Evolutionary conservation across 1,284 basidiomycete species (phyloP).

Genomic region (Fomitopsis schrenkii): DNA sequence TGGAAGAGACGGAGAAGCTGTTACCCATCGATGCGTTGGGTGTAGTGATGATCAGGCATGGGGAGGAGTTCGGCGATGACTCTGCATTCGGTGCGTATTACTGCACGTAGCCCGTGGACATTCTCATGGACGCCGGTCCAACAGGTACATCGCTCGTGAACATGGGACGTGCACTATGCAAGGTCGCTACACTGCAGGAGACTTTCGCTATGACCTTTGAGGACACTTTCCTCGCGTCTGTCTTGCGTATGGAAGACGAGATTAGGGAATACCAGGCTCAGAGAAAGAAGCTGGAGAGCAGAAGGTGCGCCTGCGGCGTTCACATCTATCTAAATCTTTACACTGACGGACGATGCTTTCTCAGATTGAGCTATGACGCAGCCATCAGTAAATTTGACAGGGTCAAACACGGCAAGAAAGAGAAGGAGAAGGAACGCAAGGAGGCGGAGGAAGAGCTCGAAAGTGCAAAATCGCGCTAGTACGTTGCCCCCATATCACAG

Average conservation of each 20-base stretch:
- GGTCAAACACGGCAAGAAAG: conserved; percentile 61
- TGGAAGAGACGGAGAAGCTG: conserved; percentile 60
- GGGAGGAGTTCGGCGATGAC: conserved; percentile 75
- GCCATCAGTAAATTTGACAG: conserved; percentile 66
- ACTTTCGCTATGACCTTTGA: conserved; percentile 66
- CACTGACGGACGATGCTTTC: not conserved
- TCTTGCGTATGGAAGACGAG: conserved; percentile 58
- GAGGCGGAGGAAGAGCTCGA: conserved; percentile 78
- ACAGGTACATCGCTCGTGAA: conserved; percentile 66
- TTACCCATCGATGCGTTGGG: conserved; percentile 76
- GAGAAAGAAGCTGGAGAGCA: conserved; percentile 77
- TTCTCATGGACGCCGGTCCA: not conserved
- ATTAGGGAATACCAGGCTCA: conserved; percentile 70
- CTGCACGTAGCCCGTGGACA: not conserved
- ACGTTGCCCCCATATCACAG: conserved; percentile 24
- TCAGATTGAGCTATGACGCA: conserved; percentile 73
- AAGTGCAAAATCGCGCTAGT: conserved; percentile 71
- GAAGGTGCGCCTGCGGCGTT: conserved; percentile 43
- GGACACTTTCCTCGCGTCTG: conserved; percentile 66
- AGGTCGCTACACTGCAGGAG: conserved; percentile 77
- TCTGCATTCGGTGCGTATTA: conserved; percentile 60
- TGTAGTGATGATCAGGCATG: conserved; percentile 81
- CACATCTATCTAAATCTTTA: not conserved
- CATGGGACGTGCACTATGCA: conserved; percentile 78
- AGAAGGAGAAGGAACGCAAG: conserved; percentile 61